Evolutionary conservation across 2,329 filamentous ascomycete genomes (phyloP), one percentile per base, ranked within the genome.

Genomic region (Fusarium sublunatum): DNA sequence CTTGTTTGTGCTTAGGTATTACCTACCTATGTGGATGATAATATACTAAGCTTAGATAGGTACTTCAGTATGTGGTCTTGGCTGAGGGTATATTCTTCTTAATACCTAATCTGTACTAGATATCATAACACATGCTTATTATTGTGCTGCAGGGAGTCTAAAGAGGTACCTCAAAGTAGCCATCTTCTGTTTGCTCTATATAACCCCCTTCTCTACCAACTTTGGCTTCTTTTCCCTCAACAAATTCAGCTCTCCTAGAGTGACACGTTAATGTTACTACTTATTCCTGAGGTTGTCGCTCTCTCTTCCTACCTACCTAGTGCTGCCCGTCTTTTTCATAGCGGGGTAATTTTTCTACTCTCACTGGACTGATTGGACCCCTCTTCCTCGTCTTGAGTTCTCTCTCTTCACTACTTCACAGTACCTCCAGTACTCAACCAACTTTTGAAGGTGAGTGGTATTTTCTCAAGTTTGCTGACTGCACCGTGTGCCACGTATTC

Each of bases 271-370:
- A 28, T 51, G 51, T 58, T 58, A 58, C 34, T 34, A 13, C 13
- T 34, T 12, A 3, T n/a, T n/a, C 3, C 12, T 12, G 26, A 28
- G 26, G 26, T 10, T 10, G 26, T n/a, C 19, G 19, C 19, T 19
- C 19, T 19, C 4, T n/a, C 31, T n/a, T n/a, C 19, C 19, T 19
- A 58, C 19, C 19, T 19, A 58, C 39, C 19, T 15, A 58, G 51
- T 61, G 39, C 39, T 57, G 47, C 39, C 56, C 61, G 28, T 19
- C 32, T 44, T 32, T 39, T 44, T 32, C 41, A 68, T 70, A 70
- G 67, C 67, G 67, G 67, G 67, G 67, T 70, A 68, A 54, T 58
- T 70, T 68, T 69, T 66, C 34, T 53, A 44, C 64, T 61, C 61
- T 42, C 56, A 54, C 34, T 70, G 29, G 31, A 60, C 29, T 42